Base-by-base conservation (phyloP, 2,329 filamentous ascomycete species). In the Harringtonia aguacate region DNA sequence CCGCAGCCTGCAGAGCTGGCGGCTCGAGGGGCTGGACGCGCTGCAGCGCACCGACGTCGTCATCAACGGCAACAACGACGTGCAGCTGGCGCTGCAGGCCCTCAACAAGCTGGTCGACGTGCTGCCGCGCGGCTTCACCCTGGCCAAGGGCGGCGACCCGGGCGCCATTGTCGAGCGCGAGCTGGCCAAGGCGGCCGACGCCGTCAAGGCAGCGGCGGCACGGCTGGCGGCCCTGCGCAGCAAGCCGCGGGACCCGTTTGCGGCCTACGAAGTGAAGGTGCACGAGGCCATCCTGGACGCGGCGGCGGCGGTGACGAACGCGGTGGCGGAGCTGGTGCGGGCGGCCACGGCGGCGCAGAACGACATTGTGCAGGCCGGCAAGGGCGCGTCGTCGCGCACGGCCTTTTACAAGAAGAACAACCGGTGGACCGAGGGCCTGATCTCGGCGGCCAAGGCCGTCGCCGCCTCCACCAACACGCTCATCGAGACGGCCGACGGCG, bases 391-490 rank as follows among this genome's bases (percentile, higher is more conserved):
- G 41, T 94, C 87, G 36, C 78, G 82, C 46, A 94, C 89, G 2
- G 88, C 89, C 21, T 98, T 98, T 64, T 98, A 98, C 80, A 97
- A 97, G 76, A 97, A 97, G 72, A 95, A 98, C 75, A 98, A 97
- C 67, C 79, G 92, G 42, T 98, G 92, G 92, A 98, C 92, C 0
- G 92, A 98, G 59, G 92, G 92, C 39, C 79, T 98, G 48, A 95
- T 98, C 59, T 95, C 87, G 31, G 92, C 92, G 1, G 90, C 92
- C 51, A 98, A 98, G 68, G 92, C 92, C 1, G 92, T 98, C 17
- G 92, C 92, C 4, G 76, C 77, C 2, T 94, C 88, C 15, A 98
- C 92, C 12, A 97, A 95, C 67, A 92, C 83, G 35, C 77, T 98
- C 53, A 98, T 98, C 57, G 92, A 98, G 72, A 98, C 92, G 8